Conservation (phyloP, 2,329 filamentous ascomycete genomes). For the Clonostachys solani region DNA sequence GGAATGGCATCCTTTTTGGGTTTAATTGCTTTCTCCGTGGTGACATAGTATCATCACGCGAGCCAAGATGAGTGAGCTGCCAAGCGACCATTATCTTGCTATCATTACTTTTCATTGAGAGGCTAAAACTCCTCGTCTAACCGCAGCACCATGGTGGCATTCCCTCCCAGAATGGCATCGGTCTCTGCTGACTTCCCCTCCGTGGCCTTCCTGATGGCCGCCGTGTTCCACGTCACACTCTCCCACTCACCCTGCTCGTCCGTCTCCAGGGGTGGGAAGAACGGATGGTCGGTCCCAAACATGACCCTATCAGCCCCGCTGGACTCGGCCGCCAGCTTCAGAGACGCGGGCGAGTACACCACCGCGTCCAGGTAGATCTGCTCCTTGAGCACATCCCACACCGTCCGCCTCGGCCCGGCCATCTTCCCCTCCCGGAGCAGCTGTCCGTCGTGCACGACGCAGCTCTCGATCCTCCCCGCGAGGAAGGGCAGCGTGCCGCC, state of each 20-base stretch:
- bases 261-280: constrained; percentile 70
- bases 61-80: no score
- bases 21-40: no score
- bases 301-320: constrained; percentile 66
- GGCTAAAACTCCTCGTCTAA: constrained; percentile 12
- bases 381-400: constrained; percentile 55
- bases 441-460: constrained; percentile 77
- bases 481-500: constrained; percentile 87
- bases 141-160: constrained; percentile 49
- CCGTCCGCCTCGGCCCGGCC: constrained; percentile 37
- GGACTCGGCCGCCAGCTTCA: constrained; percentile 67
- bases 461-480: constrained; percentile 84
- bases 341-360: constrained; percentile 70
- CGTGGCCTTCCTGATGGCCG: constrained; percentile 50
- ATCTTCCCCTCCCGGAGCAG: constrained; percentile 60
- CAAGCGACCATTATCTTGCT: background rate
- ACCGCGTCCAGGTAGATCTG: constrained; percentile 90
- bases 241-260: constrained; percentile 64
- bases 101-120: background rate
- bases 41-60: no score
- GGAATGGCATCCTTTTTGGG: no score
- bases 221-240: constrained; percentile 52
- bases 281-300: constrained; percentile 81
- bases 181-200: constrained; percentile 35
- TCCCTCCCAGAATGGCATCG: constrained; percentile 53